Evolutionary conservation across 139 green algal genomes (phyloP), one percentile per base, ranked within the genome.

Genomic region (Microglena sp.): DNA sequence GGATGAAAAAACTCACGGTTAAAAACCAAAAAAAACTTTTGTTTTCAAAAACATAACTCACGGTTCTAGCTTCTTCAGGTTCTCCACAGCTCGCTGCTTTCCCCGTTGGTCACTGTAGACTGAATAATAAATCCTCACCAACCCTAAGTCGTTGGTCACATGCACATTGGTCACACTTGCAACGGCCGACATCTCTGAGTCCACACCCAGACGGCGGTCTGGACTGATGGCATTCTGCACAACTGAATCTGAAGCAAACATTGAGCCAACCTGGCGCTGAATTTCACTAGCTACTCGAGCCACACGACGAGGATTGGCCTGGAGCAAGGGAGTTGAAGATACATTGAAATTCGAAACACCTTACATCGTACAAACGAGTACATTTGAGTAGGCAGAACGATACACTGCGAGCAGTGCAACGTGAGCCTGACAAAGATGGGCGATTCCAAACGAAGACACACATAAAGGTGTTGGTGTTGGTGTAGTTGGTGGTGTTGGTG

Each of bases 231-330:
- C 88, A 6, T 69, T 59, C 34, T 86, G 78, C 24, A 95, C 57
- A 3, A 97, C 77, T 62, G 79, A 80, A 55, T 93, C 86, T 22
- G 55, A 71, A 1, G 86, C 66, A 21, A 93, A 71, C 80, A 93
- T 81, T 5, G 84, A 56, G 4, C 80, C 77, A 8, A 97, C 73
- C 65, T 97, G 90, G 0, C 91, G 71, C 66, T 94, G 86, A 35
- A 97, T 89, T 71, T 94, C 82, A 66, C 86, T 88, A 26, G 88
- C 64, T 2, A 97, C 91, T 43, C 80, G 83, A 6, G 87, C 84
- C 15, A 96, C 80, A n/a, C 92, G 74, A 27, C 92, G 76, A 0
- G 89, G 89, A 50, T 93, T 67, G 0, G 90, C 90, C 89, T 92
- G 78, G 45, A 68, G 55, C 29, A 40, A 5, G 55, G n/a, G 7